A percentile compares a stretch with the other conserved stretches of the same genome.
These are phyloP conservation scores for Hydrangea macrophylla DNA, from an alignment of 148 eudicot genomes.

Conservation along the genomic window DNA sequence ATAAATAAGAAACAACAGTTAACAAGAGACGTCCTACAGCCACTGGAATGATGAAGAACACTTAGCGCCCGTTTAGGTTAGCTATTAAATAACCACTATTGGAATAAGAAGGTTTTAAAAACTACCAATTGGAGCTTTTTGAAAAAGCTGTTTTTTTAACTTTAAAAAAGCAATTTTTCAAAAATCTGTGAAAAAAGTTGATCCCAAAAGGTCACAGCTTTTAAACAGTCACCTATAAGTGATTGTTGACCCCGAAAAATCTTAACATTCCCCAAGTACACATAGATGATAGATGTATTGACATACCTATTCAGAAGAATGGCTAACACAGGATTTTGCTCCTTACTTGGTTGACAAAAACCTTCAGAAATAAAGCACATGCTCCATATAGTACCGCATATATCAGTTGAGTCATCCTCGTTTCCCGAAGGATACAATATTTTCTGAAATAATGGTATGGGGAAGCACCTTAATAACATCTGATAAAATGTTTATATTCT, in stretches of 20 bases:
- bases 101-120: too few species aligned
- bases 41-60: neutral
- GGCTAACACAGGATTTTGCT: conserved; percentile 66
- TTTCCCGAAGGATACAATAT: conserved; percentile 62
- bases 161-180: too few species aligned
- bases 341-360: conserved; percentile 41
- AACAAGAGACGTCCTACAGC: neutral
- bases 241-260: too few species aligned
- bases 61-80: too few species aligned
- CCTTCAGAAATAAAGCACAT: conserved; percentile 88
- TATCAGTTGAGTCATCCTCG: conserved; percentile 42
- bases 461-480: neutral
- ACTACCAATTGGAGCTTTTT: too few species aligned
- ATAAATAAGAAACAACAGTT: conserved; percentile 1
- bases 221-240: too few species aligned
- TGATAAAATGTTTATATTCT: neutral
- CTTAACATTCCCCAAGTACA: conserved; percentile 6
- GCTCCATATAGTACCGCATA: conserved; percentile 91
- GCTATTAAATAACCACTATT: too few species aligned
- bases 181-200: too few species aligned
- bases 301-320: conserved; percentile 78
- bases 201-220: too few species aligned
- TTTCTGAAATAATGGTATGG: conserved; percentile 39
- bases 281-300: conserved; percentile 8
- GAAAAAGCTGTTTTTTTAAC: too few species aligned